Evolutionary conservation across 192 early-diverging fungal species (phyloP).

Genomic region (Piromyces finnis): DNA sequence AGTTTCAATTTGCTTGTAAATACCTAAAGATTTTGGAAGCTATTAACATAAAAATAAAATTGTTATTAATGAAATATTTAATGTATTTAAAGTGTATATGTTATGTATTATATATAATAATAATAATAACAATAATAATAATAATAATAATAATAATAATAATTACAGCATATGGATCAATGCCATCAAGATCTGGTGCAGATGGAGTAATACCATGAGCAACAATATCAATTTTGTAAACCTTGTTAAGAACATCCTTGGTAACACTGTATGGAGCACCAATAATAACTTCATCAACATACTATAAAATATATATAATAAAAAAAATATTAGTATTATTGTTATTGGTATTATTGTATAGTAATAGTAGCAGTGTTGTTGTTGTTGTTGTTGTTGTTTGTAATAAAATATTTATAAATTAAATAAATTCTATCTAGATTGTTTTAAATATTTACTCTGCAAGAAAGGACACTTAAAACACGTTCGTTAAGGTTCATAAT

Average conservation of each 20-base stretch:
- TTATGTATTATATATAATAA: background rate
- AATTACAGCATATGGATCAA: slow-evolving; percentile 57
- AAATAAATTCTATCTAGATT: too few relatives aligned
- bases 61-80: too few relatives aligned
- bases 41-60: too few relatives aligned
- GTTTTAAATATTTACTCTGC: slow-evolving; percentile 38
- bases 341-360: too few relatives aligned
- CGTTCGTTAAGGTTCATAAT: slow-evolving; percentile 94
- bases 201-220: slow-evolving; percentile 51
- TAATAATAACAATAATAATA: too few relatives aligned
- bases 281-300: slow-evolving; percentile 87
- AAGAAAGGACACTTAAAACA: slow-evolving; percentile 76
- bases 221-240: slow-evolving; percentile 70
- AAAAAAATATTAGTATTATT: too few relatives aligned
- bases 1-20: slow-evolving; percentile 65
- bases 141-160: too few relatives aligned
- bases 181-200: slow-evolving; percentile 49
- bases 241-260: slow-evolving; percentile 66
- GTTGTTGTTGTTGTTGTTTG: too few relatives aligned
- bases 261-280: slow-evolving; percentile 78
- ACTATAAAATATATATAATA: too few relatives aligned
- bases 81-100: too few relatives aligned
- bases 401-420: too few relatives aligned
- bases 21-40: slow-evolving; percentile 58
- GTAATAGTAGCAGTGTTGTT: too few relatives aligned